phyloP scores from a whole-genome alignment of 2,329 filamentous ascomycete species.

The Biscogniauxia sp. region DNA sequence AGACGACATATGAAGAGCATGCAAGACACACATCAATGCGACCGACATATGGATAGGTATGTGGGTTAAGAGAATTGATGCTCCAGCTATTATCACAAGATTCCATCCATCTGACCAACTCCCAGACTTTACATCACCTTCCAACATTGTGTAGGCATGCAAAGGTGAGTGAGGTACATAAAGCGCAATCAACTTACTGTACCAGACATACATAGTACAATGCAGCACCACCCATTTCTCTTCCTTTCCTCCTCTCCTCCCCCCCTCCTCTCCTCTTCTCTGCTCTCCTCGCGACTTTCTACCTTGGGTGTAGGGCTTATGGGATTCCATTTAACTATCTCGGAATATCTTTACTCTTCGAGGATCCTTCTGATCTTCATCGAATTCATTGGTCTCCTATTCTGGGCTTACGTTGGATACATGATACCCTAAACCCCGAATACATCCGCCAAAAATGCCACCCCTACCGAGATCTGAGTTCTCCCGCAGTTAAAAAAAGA shows the following conservation, averaged over 20 bases:
- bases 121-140: not conserved
- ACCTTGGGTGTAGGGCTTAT: not conserved
- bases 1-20: not conserved
- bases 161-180: no score
- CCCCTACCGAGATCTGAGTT: no score
- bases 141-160: no score
- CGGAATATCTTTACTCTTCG: not conserved
- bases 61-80: not conserved
- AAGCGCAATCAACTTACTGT: no score
- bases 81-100: not conserved
- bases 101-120: not conserved
- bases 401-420: not conserved
- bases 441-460: not conserved
- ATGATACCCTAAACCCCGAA: not conserved
- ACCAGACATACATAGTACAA: no score
- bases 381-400: not conserved
- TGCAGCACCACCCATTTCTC: no score
- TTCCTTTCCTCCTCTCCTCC: no score
- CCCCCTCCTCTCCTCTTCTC: no score
- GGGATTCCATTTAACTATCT: not conserved
- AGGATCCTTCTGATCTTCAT: not conserved
- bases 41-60: no score
- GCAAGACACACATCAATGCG: not conserved
- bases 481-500: no score
- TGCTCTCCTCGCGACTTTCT: not conserved